Conservation (phyloP, 257 asterid genomes). For the Solanum pinnatisectum region DNA sequence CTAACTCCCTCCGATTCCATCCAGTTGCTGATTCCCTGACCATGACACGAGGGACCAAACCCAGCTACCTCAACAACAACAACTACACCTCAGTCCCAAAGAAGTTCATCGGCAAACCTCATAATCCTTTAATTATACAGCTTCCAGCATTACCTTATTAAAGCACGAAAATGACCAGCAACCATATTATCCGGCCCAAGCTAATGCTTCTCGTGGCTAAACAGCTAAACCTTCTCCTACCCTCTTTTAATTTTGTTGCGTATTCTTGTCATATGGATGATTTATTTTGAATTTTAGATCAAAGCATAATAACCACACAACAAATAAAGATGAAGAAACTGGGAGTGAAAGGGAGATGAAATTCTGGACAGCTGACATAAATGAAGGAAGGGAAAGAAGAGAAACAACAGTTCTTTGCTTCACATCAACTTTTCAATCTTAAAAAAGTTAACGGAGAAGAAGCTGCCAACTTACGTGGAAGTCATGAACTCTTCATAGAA, state of each 20-base stretch:
- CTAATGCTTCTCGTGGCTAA: neutral
- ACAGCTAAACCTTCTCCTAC: neutral
- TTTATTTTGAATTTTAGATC: neutral
- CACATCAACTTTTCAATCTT: neutral
- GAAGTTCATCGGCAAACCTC: neutral
- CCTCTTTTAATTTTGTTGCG: neutral
- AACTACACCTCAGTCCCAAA: neutral
- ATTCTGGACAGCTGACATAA: neutral
- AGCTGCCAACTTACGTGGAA: slow-evolving; percentile 71
- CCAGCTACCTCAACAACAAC: neutral
- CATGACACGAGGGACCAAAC: neutral
- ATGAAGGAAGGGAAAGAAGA: neutral
- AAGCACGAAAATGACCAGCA: neutral
- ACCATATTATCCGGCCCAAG: neutral
- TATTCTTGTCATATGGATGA: neutral
- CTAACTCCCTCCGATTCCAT: neutral
- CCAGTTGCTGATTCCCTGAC: neutral
- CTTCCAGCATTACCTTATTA: neutral
- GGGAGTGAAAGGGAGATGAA: neutral
- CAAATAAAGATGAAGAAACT: neutral
- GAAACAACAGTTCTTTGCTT: neutral
- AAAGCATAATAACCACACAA: neutral
- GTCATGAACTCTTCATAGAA: slow-evolving; percentile 91
- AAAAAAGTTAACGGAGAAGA: neutral
- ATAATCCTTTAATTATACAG: neutral